A percentile compares a stretch with the other conserved stretches of the same genome.
Conservation (phyloP, 2,329 filamentous ascomycete species). For the Coccinonectria pachysandricola region DNA sequence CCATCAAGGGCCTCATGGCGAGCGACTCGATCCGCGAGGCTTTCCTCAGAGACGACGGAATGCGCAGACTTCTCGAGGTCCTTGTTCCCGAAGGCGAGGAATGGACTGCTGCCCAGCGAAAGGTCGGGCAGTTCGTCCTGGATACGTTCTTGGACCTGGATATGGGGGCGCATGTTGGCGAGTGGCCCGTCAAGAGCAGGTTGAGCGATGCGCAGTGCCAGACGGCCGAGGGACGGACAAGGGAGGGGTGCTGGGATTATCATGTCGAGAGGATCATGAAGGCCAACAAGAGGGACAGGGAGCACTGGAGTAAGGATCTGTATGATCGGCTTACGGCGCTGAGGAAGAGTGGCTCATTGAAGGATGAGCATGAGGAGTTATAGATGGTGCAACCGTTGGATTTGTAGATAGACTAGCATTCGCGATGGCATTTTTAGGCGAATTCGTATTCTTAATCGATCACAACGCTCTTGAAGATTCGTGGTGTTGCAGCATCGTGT, state of each 20-base stretch:
- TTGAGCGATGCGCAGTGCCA: constrained; percentile 28
- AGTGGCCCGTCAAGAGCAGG: constrained; percentile 39
- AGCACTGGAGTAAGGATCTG: constrained; percentile 38
- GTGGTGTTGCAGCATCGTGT: too few species aligned
- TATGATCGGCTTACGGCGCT: constrained; percentile 23
- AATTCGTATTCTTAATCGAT: too few species aligned
- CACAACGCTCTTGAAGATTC: too few species aligned
- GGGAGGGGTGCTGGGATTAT: constrained; percentile 50
- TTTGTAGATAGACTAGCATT: constrained; percentile 1
- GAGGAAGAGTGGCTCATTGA: constrained; percentile 19
- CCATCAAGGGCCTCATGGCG: constrained; percentile 47
- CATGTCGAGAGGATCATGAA: constrained; percentile 33
- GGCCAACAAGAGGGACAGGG: constrained; percentile 24
- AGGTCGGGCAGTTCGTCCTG: constrained; percentile 46
- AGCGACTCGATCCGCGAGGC: constrained; percentile 39
- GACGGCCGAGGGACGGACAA: constrained; percentile 19
- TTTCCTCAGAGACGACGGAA: constrained; percentile 46
- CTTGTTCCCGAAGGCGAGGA: constrained; percentile 36
- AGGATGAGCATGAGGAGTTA: constrained; percentile 22
- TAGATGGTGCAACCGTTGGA: constrained; percentile 13
- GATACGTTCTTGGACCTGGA: constrained; percentile 58
- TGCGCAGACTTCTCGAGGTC: constrained; percentile 43
- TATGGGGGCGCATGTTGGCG: constrained; percentile 47
- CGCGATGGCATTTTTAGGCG: too few species aligned
- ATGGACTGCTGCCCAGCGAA: constrained; percentile 41